Evolutionary conservation across 2,329 filamentous ascomycete species (phyloP).

Genomic region (Fusarium sp.): DNA sequence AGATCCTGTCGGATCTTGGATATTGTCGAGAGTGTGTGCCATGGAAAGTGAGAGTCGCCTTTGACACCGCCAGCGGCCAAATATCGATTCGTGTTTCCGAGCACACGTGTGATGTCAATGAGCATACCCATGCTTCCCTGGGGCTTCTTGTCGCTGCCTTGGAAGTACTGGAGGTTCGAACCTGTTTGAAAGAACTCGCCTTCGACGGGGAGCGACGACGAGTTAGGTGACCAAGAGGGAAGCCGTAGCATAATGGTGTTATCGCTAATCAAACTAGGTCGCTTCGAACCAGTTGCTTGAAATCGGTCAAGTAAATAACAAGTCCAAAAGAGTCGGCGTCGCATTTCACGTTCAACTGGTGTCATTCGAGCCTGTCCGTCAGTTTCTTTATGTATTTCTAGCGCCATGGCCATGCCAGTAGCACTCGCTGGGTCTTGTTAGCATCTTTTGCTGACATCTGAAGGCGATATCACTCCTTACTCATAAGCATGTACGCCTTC

Average conservation of each 20-base stretch:
- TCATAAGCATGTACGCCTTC: conserved; percentile 87
- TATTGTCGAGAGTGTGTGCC: conserved; percentile 86
- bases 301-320: conserved; percentile 91
- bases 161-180: conserved; percentile 80
- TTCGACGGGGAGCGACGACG: conserved; percentile 72
- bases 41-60: conserved; percentile 90
- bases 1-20: conserved; percentile 89
- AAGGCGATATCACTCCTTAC: conserved; percentile 58
- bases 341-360: conserved; percentile 78
- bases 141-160: conserved; percentile 75
- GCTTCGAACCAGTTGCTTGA: conserved; percentile 81
- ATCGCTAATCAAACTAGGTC: conserved; percentile 83
- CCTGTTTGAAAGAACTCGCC: conserved; percentile 85
- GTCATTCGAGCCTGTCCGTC: conserved; percentile 72
- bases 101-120: conserved; percentile 84
- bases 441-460: conserved; percentile 22
- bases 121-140: conserved; percentile 84
- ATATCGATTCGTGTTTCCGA: conserved; percentile 87
- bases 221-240: conserved; percentile 77
- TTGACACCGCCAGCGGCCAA: conserved; percentile 87
- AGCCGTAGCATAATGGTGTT: conserved; percentile 80
- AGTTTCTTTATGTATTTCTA: conserved; percentile 83
- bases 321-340: conserved; percentile 87
- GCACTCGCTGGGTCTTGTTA: conserved; percentile 71
- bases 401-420: conserved; percentile 84